Conservation (phyloP, 805 yeast genomes). For the Torulaspora franciscae region DNA sequence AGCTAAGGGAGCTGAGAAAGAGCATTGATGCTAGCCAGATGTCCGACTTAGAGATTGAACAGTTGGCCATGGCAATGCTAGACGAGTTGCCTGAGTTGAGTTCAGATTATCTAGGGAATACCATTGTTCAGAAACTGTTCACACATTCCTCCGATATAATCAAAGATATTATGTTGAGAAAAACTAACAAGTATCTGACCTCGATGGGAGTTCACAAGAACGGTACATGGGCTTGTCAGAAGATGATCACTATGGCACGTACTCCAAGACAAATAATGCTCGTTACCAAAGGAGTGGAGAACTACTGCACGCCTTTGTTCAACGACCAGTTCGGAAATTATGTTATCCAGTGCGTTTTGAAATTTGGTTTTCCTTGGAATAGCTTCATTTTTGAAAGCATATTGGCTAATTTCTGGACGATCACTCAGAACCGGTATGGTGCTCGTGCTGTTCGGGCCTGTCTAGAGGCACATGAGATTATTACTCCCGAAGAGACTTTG, state of each 20-base stretch:
- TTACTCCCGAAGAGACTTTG: slow-evolving; percentile 61
- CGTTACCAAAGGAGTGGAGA: slow-evolving; percentile 65
- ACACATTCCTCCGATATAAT: slow-evolving; percentile 63
- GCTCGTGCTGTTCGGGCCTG: slow-evolving; percentile 93
- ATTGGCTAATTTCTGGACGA: slow-evolving; percentile 67
- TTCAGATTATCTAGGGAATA: slow-evolving; percentile 91
- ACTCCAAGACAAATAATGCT: slow-evolving; percentile 58
- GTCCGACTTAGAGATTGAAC: slow-evolving; percentile 66
- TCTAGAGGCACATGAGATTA: slow-evolving; percentile 64
- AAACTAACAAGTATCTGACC: slow-evolving; percentile 72
- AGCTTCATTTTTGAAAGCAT: slow-evolving; percentile 85
- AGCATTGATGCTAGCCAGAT: slow-evolving; percentile 52
- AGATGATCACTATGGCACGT: slow-evolving; percentile 72
- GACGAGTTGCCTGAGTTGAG: slow-evolving; percentile 87
- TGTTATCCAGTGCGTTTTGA: slow-evolving; percentile 89
- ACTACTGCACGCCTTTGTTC: slow-evolving; percentile 78
- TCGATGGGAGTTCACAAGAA: slow-evolving; percentile 94
- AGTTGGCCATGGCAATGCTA: slow-evolving; percentile 74
- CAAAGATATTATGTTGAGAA: slow-evolving; percentile 75
- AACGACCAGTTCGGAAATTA: slow-evolving; percentile 97
- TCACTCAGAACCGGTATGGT: slow-evolving; percentile 87
- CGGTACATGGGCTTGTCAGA: slow-evolving; percentile 99
- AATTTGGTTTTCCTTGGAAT: slow-evolving; percentile 83
- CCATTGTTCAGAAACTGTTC: slow-evolving; percentile 88
- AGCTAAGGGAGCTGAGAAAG: slow-evolving; percentile 80